Percentiles rank a stretch among this genome's conserved stretches.
phyloP scores from a whole-genome alignment of 2,329 filamentous ascomycete genomes.

The Septoria linicola region DNA sequence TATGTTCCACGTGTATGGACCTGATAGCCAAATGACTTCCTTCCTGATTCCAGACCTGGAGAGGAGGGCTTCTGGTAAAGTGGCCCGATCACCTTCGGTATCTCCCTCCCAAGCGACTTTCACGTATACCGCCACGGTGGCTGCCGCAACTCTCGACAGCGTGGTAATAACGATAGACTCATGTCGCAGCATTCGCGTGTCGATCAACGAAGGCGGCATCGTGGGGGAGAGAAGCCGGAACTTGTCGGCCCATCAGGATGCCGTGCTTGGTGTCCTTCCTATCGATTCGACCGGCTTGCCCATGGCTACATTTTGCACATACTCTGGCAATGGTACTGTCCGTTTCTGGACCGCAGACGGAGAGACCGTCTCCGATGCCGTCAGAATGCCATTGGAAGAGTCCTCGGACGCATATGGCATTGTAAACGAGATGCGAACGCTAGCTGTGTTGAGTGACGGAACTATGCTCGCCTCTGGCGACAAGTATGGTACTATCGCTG shows the following conservation, averaged over 20 bases:
- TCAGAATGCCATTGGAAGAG: constrained; percentile 70
- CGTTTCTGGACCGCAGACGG: constrained; percentile 81
- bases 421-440: constrained; percentile 57
- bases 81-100: constrained; percentile 22
- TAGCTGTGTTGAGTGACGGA: constrained; percentile 60
- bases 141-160: constrained; percentile 40
- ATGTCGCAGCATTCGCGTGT: constrained; percentile 26
- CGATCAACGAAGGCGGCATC: constrained; percentile 8
- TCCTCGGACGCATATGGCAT: constrained; percentile 47
- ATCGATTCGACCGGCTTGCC: constrained; percentile 60
- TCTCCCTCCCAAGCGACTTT: constrained; percentile 22
- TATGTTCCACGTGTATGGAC: constrained; percentile 67
- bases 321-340: constrained; percentile 77
- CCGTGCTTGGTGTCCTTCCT: constrained; percentile 68
- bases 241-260: constrained; percentile 57
- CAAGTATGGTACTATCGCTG: constrained; percentile 71
- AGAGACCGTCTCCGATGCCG: constrained; percentile 57
- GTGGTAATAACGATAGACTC: constrained; percentile 34
- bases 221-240: constrained; percentile 32
- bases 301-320: constrained; percentile 78
- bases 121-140: constrained; percentile 27
- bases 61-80: constrained; percentile 30
- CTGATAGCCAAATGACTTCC: constrained; percentile 56
- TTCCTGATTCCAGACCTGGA: constrained; percentile 42
- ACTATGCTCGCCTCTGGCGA: constrained; percentile 78